phyloP scores from a whole-genome alignment of 2,329 filamentous ascomycete genomes.

The Colletotrichum truncatum region DNA sequence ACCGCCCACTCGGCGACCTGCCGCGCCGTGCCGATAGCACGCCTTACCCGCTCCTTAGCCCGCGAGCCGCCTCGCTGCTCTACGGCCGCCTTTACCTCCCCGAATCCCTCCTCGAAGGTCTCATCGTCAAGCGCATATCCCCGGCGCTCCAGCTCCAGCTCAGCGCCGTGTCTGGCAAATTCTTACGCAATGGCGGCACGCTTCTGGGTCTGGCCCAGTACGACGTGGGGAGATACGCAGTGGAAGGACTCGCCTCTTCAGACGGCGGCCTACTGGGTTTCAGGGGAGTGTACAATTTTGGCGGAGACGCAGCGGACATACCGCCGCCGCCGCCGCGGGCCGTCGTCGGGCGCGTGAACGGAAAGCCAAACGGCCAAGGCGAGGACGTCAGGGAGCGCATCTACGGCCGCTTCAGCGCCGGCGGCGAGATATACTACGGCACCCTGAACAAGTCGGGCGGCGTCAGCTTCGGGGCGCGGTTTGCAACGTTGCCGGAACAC shows the following conservation, averaged over 20 bases:
- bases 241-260: constrained; percentile 91
- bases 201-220: constrained; percentile 79
- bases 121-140: constrained; percentile 82
- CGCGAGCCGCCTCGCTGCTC: constrained; percentile 64
- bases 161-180: constrained; percentile 78
- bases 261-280: constrained; percentile 90
- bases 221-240: constrained; percentile 85
- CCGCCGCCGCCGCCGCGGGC: constrained; percentile 12
- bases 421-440: constrained; percentile 95
- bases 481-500: constrained; percentile 84
- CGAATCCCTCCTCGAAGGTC: constrained; percentile 83
- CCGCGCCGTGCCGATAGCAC: constrained; percentile 35
- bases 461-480: constrained; percentile 86
- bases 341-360: constrained; percentile 34
- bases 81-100: constrained; percentile 86
- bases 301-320: constrained; percentile 66
- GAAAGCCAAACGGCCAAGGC: constrained; percentile 32
- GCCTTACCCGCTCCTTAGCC: constrained; percentile 7
- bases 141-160: constrained; percentile 83
- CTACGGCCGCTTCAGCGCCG: constrained; percentile 87
- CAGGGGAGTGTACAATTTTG: constrained; percentile 94
- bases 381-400: constrained; percentile 64
- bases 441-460: constrained; percentile 94
- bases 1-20: constrained; percentile 79
- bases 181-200: constrained; percentile 79